Evolutionary conservation across 441 rosid species (phyloP).

Genomic region (Theobroma grandiflorum): DNA sequence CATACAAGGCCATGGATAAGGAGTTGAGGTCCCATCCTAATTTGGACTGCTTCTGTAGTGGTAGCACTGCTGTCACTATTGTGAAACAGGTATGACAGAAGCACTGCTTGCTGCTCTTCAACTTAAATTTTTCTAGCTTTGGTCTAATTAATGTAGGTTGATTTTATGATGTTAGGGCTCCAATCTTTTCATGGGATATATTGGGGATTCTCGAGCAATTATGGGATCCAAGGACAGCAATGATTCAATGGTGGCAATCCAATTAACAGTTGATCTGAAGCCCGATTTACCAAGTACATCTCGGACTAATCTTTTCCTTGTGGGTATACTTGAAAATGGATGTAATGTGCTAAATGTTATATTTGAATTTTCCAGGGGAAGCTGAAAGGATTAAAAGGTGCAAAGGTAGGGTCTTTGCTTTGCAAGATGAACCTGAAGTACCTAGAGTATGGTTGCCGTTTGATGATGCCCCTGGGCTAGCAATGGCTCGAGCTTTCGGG

Average conservation of each 20-base stretch:
- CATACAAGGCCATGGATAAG: slow-evolving; percentile 96
- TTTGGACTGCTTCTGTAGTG: slow-evolving; percentile 96
- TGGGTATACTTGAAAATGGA: not conserved
- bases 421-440: slow-evolving; percentile 99
- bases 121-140: slow-evolving; percentile 13
- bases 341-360: slow-evolving; percentile 21
- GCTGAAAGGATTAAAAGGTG: slow-evolving; percentile 95
- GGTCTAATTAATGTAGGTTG: slow-evolving; percentile 24
- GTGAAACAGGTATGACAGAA: slow-evolving; percentile 76
- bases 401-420: slow-evolving; percentile 94
- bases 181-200: slow-evolving; percentile 89
- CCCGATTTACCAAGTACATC: slow-evolving; percentile 94
- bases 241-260: slow-evolving; percentile 82
- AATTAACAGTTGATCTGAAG: slow-evolving; percentile 92
- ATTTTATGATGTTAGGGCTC: slow-evolving; percentile 58
- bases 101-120: slow-evolving; percentile 9
- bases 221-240: slow-evolving; percentile 84
- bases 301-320: slow-evolving; percentile 19
- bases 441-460: slow-evolving; percentile 97
- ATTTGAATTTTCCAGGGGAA: slow-evolving; percentile 63
- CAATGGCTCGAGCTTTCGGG: slow-evolving; percentile 99
- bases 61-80: slow-evolving; percentile 92
- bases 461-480: slow-evolving; percentile 98
- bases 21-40: slow-evolving; percentile 88
- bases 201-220: slow-evolving; percentile 96